phyloP scores from a whole-genome alignment of 1,139 yeast species.

The Lodderomyces pseudojiufengensis region DNA sequence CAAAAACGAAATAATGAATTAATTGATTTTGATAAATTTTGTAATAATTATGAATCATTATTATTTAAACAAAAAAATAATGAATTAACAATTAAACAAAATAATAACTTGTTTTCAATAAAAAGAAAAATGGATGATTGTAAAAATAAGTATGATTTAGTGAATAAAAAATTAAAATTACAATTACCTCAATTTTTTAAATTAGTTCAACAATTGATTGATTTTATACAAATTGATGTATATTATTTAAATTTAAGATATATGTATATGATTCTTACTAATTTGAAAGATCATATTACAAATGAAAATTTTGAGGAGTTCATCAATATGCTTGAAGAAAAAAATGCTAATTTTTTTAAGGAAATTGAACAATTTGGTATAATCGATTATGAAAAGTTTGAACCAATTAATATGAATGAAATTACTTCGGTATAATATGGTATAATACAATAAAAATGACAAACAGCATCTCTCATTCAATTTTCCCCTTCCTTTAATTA shows the following conservation, averaged over 20 bases:
- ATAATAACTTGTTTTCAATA: slow-evolving; percentile 25
- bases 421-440: no score
- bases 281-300: slow-evolving; percentile 14
- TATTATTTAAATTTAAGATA: slow-evolving; percentile 30
- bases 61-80: slow-evolving; percentile 19
- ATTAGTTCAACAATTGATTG: slow-evolving; percentile 23
- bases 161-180: slow-evolving; percentile 30
- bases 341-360: slow-evolving; percentile 14
- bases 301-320: slow-evolving; percentile 6
- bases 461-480: no score
- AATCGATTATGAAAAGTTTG: slow-evolving; percentile 13
- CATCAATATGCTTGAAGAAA: slow-evolving; percentile 11
- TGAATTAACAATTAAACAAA: slow-evolving; percentile 26
- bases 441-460: no score
- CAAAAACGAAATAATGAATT: slow-evolving; percentile 28
- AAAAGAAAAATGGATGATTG: slow-evolving; percentile 31
- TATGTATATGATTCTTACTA: slow-evolving; percentile 22
- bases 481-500: no score
- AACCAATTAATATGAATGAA: no score
- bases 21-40: slow-evolving; percentile 33
- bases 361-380: slow-evolving; percentile 19
- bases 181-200: slow-evolving; percentile 39
- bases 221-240: slow-evolving; percentile 25
- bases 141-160: slow-evolving; percentile 24
- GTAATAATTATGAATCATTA: slow-evolving; percentile 24